Percentiles rank a stretch among this genome's conserved stretches.
Conservation (phyloP, 176 grass and related monocot genomes). For the Echinochloa phyllopogon region DNA sequence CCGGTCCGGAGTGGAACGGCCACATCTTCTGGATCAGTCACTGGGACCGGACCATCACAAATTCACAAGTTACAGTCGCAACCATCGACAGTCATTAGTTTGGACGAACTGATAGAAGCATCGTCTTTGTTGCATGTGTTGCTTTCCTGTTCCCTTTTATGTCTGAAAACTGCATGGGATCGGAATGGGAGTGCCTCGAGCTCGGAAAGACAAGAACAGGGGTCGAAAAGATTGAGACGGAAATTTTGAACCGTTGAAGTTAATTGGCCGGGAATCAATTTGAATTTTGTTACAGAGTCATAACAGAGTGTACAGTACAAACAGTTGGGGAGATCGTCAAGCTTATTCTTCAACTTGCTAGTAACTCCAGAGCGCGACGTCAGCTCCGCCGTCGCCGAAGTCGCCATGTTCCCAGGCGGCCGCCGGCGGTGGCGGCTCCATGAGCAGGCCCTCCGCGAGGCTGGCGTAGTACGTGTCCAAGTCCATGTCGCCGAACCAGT, state of each 20-base stretch:
- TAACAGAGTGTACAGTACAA: slow-evolving; percentile 36
- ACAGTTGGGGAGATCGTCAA: not conserved
- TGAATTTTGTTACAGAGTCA: not conserved
- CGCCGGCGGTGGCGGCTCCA: slow-evolving; percentile 42
- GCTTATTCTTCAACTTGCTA: not conserved
- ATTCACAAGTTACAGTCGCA: not conserved
- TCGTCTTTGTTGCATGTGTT: not conserved
- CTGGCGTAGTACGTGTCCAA: slow-evolving; percentile 43
- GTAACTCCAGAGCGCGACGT: slow-evolving; percentile 53
- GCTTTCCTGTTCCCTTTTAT: not conserved
- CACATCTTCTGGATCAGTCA: slow-evolving; percentile 34
- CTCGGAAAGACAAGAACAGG: not conserved
- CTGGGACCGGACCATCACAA: not conserved
- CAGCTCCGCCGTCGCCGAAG: slow-evolving; percentile 10
- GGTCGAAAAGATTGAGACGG: not conserved
- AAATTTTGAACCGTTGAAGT: not conserved
- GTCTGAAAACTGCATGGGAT: not conserved
- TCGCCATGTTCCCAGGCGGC: slow-evolving; percentile 23
- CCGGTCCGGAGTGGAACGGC: not conserved
- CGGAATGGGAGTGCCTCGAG: not conserved
- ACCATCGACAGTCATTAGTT: too few relatives aligned
- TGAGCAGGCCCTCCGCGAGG: slow-evolving; percentile 63
- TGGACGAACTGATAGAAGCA: too few relatives aligned
- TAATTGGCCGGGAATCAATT: not conserved
- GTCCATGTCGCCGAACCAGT: slow-evolving; percentile 48